Evolutionary conservation across 495 filamentous ascomycete genomes (phyloP), one percentile per base, ranked within the genome.

Genomic region (Xylaria nigripes): DNA sequence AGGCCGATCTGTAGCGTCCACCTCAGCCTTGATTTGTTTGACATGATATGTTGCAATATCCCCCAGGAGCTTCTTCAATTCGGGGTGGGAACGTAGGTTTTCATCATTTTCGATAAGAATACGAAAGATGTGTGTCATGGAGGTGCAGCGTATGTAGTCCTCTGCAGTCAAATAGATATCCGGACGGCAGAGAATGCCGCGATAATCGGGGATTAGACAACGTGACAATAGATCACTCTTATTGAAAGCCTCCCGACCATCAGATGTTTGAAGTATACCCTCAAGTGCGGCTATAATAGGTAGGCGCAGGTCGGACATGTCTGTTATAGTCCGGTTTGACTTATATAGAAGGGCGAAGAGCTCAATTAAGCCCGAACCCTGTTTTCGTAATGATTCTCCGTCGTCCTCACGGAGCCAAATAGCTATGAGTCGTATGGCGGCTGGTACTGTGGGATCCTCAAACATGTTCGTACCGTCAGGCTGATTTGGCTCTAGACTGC

Each of bases 371-470:
- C 82, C 79, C 0, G 69, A 68, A 19, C 72, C 76, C 52, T 85
- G 81, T 18, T 57, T 61, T 2, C 79, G 59, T 32, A 86, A 57
- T 10, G 65, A 52, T 16, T 78, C 72, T 48, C 80, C 80, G 34
- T 84, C 81, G 30, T 86, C 84, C 44, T 85, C 80, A 13, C 75
- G 70, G 12, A 85, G 66, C 79, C 82, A 86, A 12, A 83, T 69
- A 0, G 76, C 72, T 19, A 85, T 50, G 0, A 77, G 60, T 18
- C 75, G 65, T 6, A 81, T 57, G 0, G 76, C 71, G 1, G 79
- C 75, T 4, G 84, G 58, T 0, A 73, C 72, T 25, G 84, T 76
- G 10, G 70, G 67, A 15, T 72, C 67, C 15, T 65, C 60, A 10
- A 74, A 55, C 12, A 70, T 67, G 13, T 55, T 62, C 12, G 13